phyloP scores from a whole-genome alignment of 495 filamentous ascomycete species.

The Aspergillus ellipticus region DNA sequence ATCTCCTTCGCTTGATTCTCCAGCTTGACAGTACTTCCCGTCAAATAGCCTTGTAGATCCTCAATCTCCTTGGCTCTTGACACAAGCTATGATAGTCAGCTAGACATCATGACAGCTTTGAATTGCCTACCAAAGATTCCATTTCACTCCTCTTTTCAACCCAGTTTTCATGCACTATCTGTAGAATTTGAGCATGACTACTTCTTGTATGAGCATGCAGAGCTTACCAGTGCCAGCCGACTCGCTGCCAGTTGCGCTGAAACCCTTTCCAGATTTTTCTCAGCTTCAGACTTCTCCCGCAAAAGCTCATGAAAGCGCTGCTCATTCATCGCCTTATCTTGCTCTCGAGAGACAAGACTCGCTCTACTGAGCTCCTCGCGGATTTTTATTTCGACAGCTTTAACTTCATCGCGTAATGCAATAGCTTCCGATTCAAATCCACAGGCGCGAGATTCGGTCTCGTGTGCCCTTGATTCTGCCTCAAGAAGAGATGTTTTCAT shows the following conservation, averaged over 20 bases:
- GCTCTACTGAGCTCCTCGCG: slow-evolving; percentile 25
- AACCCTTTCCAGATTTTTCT: slow-evolving; percentile 10
- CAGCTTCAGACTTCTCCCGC: slow-evolving; percentile 21
- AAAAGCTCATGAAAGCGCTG: slow-evolving; percentile 19
- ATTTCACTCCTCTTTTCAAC: slow-evolving; percentile 8
- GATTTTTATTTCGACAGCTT: slow-evolving; percentile 17
- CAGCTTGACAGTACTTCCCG: slow-evolving; percentile 12
- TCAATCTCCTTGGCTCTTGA: slow-evolving; percentile 21
- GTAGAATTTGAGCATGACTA: slow-evolving; percentile 14
- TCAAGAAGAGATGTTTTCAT: slow-evolving; percentile 20
- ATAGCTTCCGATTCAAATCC: slow-evolving; percentile 19
- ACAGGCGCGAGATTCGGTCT: slow-evolving; percentile 8
- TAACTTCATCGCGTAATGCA: slow-evolving; percentile 18
- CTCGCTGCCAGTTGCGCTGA: slow-evolving; percentile 17
- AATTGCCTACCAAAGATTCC: slow-evolving; percentile 13
- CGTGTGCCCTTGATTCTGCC: slow-evolving; percentile 9
- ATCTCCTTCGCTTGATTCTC: slow-evolving; percentile 21
- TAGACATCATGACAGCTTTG: not conserved
- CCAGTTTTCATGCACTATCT: slow-evolving; percentile 18
- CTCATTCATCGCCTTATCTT: slow-evolving; percentile 21
- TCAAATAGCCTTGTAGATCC: slow-evolving; percentile 13
- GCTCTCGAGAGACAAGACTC: slow-evolving; percentile 15
- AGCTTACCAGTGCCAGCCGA: slow-evolving; percentile 27
- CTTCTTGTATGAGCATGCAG: not conserved
- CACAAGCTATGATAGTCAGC: slow-evolving; percentile 23